phyloP scores from a whole-genome alignment of 179 eudicot species.

The Drosera spatulata region DNA sequence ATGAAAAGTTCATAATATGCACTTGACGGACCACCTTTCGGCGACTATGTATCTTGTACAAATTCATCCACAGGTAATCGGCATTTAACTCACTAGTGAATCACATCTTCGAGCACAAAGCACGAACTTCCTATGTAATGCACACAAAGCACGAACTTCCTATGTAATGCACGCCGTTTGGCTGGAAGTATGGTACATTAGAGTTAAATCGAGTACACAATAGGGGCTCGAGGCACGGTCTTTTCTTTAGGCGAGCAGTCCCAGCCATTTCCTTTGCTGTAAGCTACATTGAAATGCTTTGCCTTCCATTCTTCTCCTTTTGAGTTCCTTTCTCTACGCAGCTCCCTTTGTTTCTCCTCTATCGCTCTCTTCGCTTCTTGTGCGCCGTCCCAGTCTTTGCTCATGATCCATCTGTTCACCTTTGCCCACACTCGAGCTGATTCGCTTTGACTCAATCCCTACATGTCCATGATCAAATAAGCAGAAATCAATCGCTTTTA shows the following conservation, averaged over 20 bases:
- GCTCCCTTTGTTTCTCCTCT: constrained; percentile 50
- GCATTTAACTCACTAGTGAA: too few relatives aligned
- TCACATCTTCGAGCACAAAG: too few relatives aligned
- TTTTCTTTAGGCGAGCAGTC: constrained; percentile 40
- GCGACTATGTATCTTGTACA: too few relatives aligned
- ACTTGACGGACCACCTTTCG: too few relatives aligned
- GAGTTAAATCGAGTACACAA: constrained; percentile 14
- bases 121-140: too few relatives aligned
- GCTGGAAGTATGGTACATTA: too few relatives aligned
- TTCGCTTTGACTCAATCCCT: not conserved
- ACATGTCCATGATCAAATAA: not conserved
- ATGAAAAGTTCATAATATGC: too few relatives aligned
- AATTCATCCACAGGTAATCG: too few relatives aligned
- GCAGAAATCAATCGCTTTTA: too few relatives aligned
- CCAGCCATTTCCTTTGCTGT: constrained; percentile 40
- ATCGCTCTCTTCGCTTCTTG: constrained; percentile 43
- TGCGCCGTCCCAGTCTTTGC: constrained; percentile 58
- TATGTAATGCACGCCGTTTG: too few relatives aligned
- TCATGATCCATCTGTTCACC: constrained; percentile 47
- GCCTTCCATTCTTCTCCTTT: constrained; percentile 42
- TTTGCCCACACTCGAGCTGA: constrained; percentile 44
- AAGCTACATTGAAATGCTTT: constrained; percentile 43
- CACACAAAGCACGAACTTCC: too few relatives aligned
- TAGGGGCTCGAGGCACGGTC: constrained; percentile 51
- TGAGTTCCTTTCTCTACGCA: constrained; percentile 28